A percentile compares a stretch with the other conserved stretches of the same genome.
Evolutionary conservation across 2,329 filamentous ascomycete genomes (phyloP).

Genomic region (Malbranchea cinnamomea): DNA sequence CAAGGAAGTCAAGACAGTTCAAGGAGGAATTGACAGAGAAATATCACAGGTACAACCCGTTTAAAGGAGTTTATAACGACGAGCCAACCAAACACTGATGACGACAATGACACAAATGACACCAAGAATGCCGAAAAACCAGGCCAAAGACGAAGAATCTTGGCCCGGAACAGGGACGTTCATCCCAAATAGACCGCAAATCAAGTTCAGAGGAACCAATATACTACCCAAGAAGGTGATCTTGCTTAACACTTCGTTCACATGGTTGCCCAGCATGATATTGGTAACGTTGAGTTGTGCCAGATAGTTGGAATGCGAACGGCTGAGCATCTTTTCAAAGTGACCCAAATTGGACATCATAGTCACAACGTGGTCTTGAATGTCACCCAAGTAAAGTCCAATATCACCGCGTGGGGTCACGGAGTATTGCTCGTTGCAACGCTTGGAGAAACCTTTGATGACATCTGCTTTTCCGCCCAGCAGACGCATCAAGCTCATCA

Average conservation of each 20-base stretch:
- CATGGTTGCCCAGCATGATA: slow-evolving; percentile 72
- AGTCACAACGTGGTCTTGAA: slow-evolving; percentile 97
- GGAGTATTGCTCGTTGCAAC: slow-evolving; percentile 94
- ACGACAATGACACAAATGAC: slow-evolving; percentile 29
- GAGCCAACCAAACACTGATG: slow-evolving; percentile 23
- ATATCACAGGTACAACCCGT: slow-evolving; percentile 5
- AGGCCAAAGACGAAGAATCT: slow-evolving; percentile 20
- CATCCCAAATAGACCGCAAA: slow-evolving; percentile 49
- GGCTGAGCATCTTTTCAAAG: slow-evolving; percentile 93
- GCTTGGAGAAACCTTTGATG: slow-evolving; percentile 92
- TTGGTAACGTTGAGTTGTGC: slow-evolving; percentile 88
- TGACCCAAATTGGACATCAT: slow-evolving; percentile 96
- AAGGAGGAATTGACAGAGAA: background rate
- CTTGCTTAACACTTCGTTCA: slow-evolving; percentile 82
- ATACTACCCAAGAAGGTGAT: slow-evolving; percentile 90
- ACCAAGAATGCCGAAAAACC: slow-evolving; percentile 37
- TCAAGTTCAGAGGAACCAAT: slow-evolving; percentile 86
- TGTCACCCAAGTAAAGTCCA: slow-evolving; percentile 88
- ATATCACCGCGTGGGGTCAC: slow-evolving; percentile 94
- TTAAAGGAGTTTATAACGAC: slow-evolving; percentile 28
- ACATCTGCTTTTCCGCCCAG: slow-evolving; percentile 97
- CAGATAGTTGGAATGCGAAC: slow-evolving; percentile 89
- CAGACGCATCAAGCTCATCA: slow-evolving; percentile 83
- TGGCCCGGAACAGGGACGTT: slow-evolving; percentile 34
- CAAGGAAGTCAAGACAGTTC: background rate